A percentile compares a stretch with the other conserved stretches of the same genome.
These are phyloP conservation scores for Penicillium bialowiezense DNA, from an alignment of 495 filamentous ascomycete species.

Conservation along the genomic window DNA sequence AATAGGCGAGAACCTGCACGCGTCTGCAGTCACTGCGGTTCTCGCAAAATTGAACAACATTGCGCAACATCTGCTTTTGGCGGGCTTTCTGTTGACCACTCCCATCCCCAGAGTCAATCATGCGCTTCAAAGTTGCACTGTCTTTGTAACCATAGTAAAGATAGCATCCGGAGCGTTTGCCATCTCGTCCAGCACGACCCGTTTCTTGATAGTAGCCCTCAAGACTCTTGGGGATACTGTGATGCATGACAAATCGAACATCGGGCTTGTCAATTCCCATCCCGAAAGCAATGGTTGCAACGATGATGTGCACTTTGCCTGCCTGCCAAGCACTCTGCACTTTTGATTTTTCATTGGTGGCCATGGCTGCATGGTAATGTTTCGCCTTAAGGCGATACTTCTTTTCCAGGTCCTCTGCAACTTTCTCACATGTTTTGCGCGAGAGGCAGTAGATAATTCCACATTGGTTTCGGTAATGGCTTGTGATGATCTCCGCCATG, in stretches of 20 bases:
- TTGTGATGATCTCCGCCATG: slow-evolving; percentile 71
- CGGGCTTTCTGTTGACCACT: slow-evolving; percentile 73
- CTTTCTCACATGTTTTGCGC: slow-evolving; percentile 74
- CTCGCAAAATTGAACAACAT: slow-evolving; percentile 82
- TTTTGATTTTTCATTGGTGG: slow-evolving; percentile 55
- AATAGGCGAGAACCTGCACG: slow-evolving; percentile 86
- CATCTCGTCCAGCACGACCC: slow-evolving; percentile 89
- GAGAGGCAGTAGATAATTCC: slow-evolving; percentile 95
- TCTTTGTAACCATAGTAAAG: slow-evolving; percentile 84
- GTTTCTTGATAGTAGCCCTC: slow-evolving; percentile 99
- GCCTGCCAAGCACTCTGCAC: slow-evolving; percentile 81
- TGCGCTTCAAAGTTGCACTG: slow-evolving; percentile 54
- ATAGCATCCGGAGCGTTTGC: slow-evolving; percentile 81
- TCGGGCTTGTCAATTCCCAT: slow-evolving; percentile 99
- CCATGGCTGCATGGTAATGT: slow-evolving; percentile 84
- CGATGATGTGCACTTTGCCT: slow-evolving; percentile 78
- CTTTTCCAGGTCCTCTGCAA: slow-evolving; percentile 63
- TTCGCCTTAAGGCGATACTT: slow-evolving; percentile 66
- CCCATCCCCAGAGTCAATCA: slow-evolving; percentile 79
- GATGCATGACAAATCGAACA: slow-evolving; percentile 93
- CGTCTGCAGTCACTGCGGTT: slow-evolving; percentile 82
- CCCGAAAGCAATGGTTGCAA: slow-evolving; percentile 98
- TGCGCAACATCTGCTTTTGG: slow-evolving; percentile 78
- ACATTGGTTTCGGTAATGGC: slow-evolving; percentile 62
- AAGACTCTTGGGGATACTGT: slow-evolving; percentile 87